Evolutionary conservation across 179 eudicot species (phyloP).

Genomic region (Nepenthes alata): DNA sequence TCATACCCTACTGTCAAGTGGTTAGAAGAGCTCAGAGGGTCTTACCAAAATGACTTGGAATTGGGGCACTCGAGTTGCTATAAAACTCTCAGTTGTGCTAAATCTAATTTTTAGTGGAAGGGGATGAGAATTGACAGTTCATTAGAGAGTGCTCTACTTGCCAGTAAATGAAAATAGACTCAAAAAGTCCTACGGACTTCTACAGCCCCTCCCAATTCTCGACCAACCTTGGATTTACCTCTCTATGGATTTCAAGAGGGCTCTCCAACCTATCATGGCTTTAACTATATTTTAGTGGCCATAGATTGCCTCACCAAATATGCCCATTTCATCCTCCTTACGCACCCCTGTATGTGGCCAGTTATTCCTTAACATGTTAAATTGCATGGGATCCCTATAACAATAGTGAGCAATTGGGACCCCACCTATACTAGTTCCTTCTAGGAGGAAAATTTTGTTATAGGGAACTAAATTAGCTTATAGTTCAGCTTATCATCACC

Average conservation of each 20-base stretch:
- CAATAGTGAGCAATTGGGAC: not conserved
- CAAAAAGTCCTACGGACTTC: not conserved
- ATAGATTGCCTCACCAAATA: not conserved
- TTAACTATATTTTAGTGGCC: not conserved
- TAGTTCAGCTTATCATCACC: too few relatives aligned
- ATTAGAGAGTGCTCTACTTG: not conserved
- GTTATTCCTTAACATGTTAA: not conserved
- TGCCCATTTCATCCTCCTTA: not conserved
- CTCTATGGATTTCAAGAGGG: not conserved
- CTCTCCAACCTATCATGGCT: not conserved
- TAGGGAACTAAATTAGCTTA: too few relatives aligned
- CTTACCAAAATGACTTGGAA: not conserved
- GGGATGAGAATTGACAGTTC: not conserved
- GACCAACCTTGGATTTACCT: not conserved
- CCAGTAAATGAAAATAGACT: not conserved
- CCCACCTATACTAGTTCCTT: not conserved
- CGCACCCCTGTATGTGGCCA: not conserved
- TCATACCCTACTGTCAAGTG: not conserved
- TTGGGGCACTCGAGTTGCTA: not conserved
- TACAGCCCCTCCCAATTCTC: not conserved
- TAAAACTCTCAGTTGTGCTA: not conserved
- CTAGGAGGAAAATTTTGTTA: too few relatives aligned
- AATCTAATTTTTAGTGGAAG: not conserved
- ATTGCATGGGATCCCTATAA: not conserved
- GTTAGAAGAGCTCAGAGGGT: not conserved